Base-by-base conservation (phyloP, 1,284 basidiomycete genomes). In the Tylopilus sp. region DNA sequence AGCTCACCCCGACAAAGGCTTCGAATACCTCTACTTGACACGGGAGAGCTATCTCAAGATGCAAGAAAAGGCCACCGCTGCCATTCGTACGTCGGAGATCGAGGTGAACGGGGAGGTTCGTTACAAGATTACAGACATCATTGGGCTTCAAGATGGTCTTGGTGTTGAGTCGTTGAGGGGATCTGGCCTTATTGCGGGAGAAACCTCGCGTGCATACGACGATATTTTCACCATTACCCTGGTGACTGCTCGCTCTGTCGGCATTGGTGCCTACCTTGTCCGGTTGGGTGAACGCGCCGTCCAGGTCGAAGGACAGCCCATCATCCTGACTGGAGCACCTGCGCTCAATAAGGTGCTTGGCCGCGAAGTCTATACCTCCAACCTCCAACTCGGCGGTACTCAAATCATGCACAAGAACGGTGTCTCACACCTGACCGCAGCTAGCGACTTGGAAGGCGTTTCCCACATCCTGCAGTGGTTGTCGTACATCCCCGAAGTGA, bases 321-420 rank as follows among this genome's bases (percentile, higher is more conserved):
- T 99, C 74, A 99, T 99, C 70, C 83, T 99, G 54, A 99, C 96
- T 12, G 96, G 96, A 65, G 95, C 94, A 38, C 83, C 85, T 30
- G 96, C 96, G 6, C 83, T 99, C 62, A 99, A 99, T 82, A 99
- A 99, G 77, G 94, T 99, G 4, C 85, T 99, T 45, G 96, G 96
- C 57, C 91, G 96, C 50, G 96, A 99, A 71, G 96, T 99, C 36
- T 99, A 99, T 73, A 98, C 96, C 11, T 96, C 93, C 52, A 99
- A 99, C 73, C 72, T 99, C 63, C 96, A 99, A 73, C 90, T 99
- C 55, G 96, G 96, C 65, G 96, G 96, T 53, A 98, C 96, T 33
- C 91, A 94, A 65, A 99, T 98, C 76, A 97, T 98, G 94, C 90
- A 94, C 82, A 95, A 95, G 81, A 98, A 98, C 67, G 96, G 96